Percentiles rank a stretch among this genome's conserved stretches.
phyloP scores from a whole-genome alignment of 2,329 filamentous ascomycete species.

The Purpureocillium lavendulum region DNA sequence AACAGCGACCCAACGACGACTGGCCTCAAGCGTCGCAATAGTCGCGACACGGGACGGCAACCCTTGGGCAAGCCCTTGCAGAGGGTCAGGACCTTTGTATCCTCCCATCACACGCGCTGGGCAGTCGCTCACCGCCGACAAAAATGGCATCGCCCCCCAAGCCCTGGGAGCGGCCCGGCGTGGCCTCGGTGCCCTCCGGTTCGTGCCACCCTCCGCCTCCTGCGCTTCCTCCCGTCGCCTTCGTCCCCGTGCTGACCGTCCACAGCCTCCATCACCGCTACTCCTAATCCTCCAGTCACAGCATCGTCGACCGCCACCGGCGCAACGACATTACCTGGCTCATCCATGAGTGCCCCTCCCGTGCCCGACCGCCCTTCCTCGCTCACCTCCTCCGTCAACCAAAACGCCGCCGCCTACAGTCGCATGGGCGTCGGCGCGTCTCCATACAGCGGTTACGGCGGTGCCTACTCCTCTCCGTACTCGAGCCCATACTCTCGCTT shows the following conservation, averaged over 20 bases:
- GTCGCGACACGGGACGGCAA: too few relatives aligned
- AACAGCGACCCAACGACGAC: not conserved
- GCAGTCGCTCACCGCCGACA: constrained; percentile 1
- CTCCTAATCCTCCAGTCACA: constrained; percentile 25
- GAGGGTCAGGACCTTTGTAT: not conserved
- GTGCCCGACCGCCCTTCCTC: constrained; percentile 75
- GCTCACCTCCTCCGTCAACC: constrained; percentile 72
- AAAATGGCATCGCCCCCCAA: constrained; percentile 80
- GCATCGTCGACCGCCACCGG: constrained; percentile 27
- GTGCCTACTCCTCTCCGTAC: constrained; percentile 30
- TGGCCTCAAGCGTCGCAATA: too few relatives aligned
- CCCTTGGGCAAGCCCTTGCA: too few relatives aligned
- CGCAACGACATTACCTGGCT: constrained; percentile 29
- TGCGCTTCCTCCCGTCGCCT: not conserved
- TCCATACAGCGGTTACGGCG: constrained; percentile 35
- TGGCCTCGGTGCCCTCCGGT: constrained; percentile 40
- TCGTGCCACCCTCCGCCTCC: constrained; percentile 1
- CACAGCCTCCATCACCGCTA: constrained; percentile 14
- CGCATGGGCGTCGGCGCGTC: constrained; percentile 38
- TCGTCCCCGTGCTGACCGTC: constrained; percentile 15
- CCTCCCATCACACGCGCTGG: not conserved
- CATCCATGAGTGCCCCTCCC: constrained; percentile 49
- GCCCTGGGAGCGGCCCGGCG: constrained; percentile 84
- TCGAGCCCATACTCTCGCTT: constrained; percentile 37
- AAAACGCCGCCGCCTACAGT: constrained; percentile 80